Percentiles rank a stretch among this genome's conserved stretches.
Evolutionary conservation across 352 stramenopile genomes (phyloP).

Genomic region (Globisporangium radiosum): DNA sequence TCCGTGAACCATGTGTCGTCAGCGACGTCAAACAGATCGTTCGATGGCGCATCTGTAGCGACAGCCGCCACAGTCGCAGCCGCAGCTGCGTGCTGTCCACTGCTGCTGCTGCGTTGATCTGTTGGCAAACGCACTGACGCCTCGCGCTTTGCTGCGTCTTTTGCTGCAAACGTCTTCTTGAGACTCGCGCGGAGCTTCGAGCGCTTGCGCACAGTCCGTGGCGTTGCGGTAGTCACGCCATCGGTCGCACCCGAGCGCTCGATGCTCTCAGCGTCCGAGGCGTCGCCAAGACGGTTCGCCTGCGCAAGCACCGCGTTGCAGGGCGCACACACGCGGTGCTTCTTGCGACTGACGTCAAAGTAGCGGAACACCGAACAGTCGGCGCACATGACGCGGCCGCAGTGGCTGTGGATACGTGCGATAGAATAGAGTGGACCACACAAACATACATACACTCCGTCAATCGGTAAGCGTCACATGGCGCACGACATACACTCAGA

Average conservation of each 20-base stretch:
- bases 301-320: conserved; percentile 29
- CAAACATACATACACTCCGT: neutral
- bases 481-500: no score
- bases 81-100: neutral
- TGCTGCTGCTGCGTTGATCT: neutral
- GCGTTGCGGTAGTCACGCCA: neutral
- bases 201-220: neutral
- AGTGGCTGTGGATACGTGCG: conserved; percentile 20
- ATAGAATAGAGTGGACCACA: neutral
- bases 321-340: conserved; percentile 54
- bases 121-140: neutral
- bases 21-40: conserved; percentile 34
- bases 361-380: conserved; percentile 67
- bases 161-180: conserved; percentile 15
- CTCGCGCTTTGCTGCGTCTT: conserved; percentile 7
- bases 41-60: neutral
- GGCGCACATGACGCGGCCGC: conserved; percentile 67
- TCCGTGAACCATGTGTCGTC: conserved; percentile 68
- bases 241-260: conserved; percentile 6
- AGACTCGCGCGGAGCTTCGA: conserved; percentile 10
- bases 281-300: conserved; percentile 4
- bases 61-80: neutral
- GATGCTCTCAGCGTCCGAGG: conserved; percentile 1
- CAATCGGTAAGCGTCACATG: neutral
- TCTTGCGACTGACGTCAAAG: conserved; percentile 49